Evolutionary conservation across 73 alveolate species (phyloP).

Genomic region (Uronychia setigera): DNA sequence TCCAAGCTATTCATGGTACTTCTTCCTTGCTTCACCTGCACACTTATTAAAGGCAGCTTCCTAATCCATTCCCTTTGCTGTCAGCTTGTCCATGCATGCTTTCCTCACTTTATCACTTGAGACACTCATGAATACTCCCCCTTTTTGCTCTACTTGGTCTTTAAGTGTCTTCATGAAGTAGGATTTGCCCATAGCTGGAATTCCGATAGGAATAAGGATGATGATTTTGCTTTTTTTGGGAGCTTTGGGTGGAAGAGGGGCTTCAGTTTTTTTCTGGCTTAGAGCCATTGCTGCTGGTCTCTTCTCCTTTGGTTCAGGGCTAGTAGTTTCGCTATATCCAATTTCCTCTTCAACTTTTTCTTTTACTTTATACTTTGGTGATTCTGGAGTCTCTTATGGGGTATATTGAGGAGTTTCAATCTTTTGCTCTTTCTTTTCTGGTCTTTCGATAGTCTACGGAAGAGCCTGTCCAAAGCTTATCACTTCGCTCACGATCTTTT

Average conservation of each 20-base stretch:
- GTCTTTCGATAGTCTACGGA: background rate
- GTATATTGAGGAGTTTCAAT: background rate
- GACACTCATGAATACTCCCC: conserved; percentile 11
- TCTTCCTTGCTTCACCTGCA: conserved; percentile 64
- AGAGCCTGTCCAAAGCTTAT: background rate
- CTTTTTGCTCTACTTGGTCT: conserved; percentile 57
- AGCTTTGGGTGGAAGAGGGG: conserved; percentile 3
- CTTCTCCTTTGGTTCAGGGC: background rate
- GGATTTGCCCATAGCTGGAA: conserved; percentile 94
- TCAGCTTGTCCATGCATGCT: conserved; percentile 63
- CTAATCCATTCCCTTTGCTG: conserved; percentile 60
- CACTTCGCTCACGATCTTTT: background rate
- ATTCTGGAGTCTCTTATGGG: background rate
- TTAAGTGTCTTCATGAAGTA: conserved; percentile 58
- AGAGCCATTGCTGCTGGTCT: background rate
- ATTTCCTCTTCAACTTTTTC: too few relatives aligned
- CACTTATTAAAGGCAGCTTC: conserved; percentile 80
- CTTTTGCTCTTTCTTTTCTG: too few relatives aligned
- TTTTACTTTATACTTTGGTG: background rate
- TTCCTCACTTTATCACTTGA: conserved; percentile 78
- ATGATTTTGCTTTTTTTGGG: background rate
- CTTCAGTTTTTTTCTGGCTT: background rate
- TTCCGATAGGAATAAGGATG: conserved; percentile 84
- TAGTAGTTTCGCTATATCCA: background rate
- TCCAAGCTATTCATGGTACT: conserved; percentile 60